Evolutionary conservation across 306 rosid species (phyloP).

Genomic region (Vicia sativa): DNA sequence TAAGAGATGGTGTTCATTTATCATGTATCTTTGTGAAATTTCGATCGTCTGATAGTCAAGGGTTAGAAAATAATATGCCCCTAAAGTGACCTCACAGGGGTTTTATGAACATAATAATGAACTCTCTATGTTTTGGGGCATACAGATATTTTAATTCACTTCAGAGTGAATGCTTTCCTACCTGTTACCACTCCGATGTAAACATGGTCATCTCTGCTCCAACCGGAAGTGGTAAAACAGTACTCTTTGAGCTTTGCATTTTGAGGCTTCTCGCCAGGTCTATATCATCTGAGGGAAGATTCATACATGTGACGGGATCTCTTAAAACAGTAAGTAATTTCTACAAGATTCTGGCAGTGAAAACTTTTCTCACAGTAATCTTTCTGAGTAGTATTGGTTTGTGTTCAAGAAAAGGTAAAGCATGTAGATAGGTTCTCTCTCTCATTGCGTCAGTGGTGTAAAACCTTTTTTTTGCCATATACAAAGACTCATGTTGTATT

Average conservation of each 20-base stretch:
- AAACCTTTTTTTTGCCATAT: slow-evolving; percentile 1
- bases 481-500: slow-evolving; percentile 2
- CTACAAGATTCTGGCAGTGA: slow-evolving; percentile 9
- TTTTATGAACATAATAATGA: slow-evolving; percentile 23
- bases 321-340: slow-evolving; percentile 79
- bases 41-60: slow-evolving; percentile 25
- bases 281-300: slow-evolving; percentile 65
- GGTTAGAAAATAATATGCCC: slow-evolving; percentile 22
- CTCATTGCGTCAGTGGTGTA: slow-evolving; percentile 15
- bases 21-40: slow-evolving; percentile 7
- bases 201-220: slow-evolving; percentile 98
- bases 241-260: slow-evolving; percentile 91
- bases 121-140: slow-evolving; percentile 14
- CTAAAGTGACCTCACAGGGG: slow-evolving; percentile 19
- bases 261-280: slow-evolving; percentile 87
- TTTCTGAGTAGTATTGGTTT: slow-evolving; percentile 4
- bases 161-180: slow-evolving; percentile 95
- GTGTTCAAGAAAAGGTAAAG: slow-evolving; percentile 8
- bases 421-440: slow-evolving; percentile 19
- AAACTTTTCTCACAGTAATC: slow-evolving; percentile 15
- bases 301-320: slow-evolving; percentile 72
- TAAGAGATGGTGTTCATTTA: slow-evolving; percentile 17
- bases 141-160: slow-evolving; percentile 92
- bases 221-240: slow-evolving; percentile 97
- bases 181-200: slow-evolving; percentile 82